phyloP scores from a whole-genome alignment of 148 eudicot genomes.

The Diospyros kaki region DNA sequence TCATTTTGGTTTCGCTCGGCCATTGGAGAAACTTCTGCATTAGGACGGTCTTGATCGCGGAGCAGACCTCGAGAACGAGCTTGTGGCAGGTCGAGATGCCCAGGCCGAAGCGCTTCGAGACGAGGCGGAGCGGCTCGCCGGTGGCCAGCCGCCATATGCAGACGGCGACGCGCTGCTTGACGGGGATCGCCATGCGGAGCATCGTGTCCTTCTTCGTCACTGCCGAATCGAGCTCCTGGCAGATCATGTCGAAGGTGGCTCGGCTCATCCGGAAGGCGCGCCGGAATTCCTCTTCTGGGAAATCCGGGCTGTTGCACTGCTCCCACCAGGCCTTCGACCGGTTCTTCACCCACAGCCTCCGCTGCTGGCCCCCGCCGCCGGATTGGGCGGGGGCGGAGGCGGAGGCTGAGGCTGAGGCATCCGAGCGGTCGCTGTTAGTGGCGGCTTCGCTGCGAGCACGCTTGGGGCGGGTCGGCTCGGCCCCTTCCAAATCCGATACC shows the following conservation, averaged over 20 bases:
- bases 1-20: slow-evolving; percentile 46
- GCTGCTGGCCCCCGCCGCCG: slow-evolving; percentile 10
- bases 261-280: slow-evolving; percentile 62
- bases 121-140: slow-evolving; percentile 68
- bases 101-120: slow-evolving; percentile 61
- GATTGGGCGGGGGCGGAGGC: too few relatives aligned
- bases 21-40: slow-evolving; percentile 60
- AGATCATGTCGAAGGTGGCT: slow-evolving; percentile 54
- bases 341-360: slow-evolving; percentile 71
- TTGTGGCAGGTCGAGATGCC: slow-evolving; percentile 86
- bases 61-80: slow-evolving; percentile 60
- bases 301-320: slow-evolving; percentile 47
- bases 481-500: neutral
- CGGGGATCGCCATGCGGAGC: slow-evolving; percentile 69
- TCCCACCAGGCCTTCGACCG: slow-evolving; percentile 88
- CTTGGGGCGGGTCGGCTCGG: neutral
- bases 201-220: slow-evolving; percentile 63
- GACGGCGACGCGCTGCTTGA: slow-evolving; percentile 72
- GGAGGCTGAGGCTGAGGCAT: too few relatives aligned
- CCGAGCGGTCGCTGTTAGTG: neutral
- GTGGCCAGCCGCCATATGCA: slow-evolving; percentile 79
- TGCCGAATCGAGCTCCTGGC: slow-evolving; percentile 46
- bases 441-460: slow-evolving; percentile 7
- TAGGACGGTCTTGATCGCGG: slow-evolving; percentile 44
- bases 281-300: slow-evolving; percentile 54